phyloP scores from a whole-genome alignment of 148 eudicot genomes.

The Euryodendron excelsum region DNA sequence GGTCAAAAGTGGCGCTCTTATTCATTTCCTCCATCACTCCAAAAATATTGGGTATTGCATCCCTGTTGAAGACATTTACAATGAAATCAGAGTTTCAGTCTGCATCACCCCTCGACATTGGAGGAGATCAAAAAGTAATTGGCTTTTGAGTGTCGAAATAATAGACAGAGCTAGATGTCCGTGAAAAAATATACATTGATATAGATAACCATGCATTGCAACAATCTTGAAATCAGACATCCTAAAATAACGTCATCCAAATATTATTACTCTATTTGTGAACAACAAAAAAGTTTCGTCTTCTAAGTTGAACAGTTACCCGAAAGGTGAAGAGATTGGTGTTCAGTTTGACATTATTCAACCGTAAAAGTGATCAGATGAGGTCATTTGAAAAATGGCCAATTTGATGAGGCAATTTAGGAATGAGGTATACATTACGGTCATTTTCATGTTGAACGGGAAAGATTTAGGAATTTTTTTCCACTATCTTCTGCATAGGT shows the following conservation, averaged over 20 bases:
- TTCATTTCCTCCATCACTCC: background rate
- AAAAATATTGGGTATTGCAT: background rate
- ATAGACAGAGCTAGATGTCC: background rate
- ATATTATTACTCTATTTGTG: no score
- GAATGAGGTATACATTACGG: background rate
- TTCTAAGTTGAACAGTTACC: background rate
- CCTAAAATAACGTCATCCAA: background rate
- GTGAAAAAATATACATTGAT: background rate
- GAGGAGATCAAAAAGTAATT: background rate
- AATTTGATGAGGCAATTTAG: background rate
- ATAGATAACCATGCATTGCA: background rate
- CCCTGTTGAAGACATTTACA: background rate
- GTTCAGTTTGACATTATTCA: slow-evolving; percentile 8
- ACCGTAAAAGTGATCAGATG: background rate
- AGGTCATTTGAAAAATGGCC: background rate
- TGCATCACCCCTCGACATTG: no score
- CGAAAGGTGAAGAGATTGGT: background rate
- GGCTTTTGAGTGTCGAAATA: background rate
- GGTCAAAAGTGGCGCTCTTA: background rate
- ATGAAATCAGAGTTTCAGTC: background rate
- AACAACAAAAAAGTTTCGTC: no score
- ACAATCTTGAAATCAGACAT: background rate
- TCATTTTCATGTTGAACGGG: background rate
- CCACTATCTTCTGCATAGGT: background rate
- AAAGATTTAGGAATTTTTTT: background rate